These are phyloP conservation scores for Juglanconis sp. DNA, from an alignment of 2,329 filamentous ascomycete species.

Conservation along the genomic window DNA sequence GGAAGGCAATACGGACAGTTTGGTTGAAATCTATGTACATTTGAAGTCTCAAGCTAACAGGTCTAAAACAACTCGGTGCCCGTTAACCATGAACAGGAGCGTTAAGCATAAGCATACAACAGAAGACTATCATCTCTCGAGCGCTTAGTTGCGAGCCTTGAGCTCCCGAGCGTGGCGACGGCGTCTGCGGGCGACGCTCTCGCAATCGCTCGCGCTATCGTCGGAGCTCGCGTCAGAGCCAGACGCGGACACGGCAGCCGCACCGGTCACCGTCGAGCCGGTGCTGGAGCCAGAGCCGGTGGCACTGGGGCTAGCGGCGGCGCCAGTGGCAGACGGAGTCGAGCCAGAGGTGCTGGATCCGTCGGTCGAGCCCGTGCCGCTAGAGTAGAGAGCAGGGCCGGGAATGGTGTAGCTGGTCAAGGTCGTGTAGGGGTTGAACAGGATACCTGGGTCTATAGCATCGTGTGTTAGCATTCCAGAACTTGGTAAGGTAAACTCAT, in stretches of 20 bases:
- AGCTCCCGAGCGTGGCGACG: constrained; percentile 15
- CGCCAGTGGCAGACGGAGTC: constrained; percentile 9
- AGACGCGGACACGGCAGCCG: not conserved
- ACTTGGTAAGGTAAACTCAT: not conserved
- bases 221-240: not conserved
- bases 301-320: constrained; percentile 20
- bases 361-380: constrained; percentile 20
- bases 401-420: constrained; percentile 25
- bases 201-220: constrained; percentile 2
- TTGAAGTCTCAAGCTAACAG: not conserved
- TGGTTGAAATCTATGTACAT: not conserved
- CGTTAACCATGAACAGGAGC: not conserved
- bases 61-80: not conserved
- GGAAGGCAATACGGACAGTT: too few species aligned
- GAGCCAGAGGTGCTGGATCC: constrained; percentile 20
- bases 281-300: constrained; percentile 18
- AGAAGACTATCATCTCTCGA: not conserved
- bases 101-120: not conserved
- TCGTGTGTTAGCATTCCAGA: not conserved
- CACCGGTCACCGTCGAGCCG: not conserved
- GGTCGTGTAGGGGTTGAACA: constrained; percentile 25
- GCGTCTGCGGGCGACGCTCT: not conserved
- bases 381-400: constrained; percentile 23
- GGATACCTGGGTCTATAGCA: constrained; percentile 23
- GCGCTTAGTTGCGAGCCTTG: constrained; percentile 2